Conservation (phyloP, 345 rosid species). For the Streptanthus diversifolius region DNA sequence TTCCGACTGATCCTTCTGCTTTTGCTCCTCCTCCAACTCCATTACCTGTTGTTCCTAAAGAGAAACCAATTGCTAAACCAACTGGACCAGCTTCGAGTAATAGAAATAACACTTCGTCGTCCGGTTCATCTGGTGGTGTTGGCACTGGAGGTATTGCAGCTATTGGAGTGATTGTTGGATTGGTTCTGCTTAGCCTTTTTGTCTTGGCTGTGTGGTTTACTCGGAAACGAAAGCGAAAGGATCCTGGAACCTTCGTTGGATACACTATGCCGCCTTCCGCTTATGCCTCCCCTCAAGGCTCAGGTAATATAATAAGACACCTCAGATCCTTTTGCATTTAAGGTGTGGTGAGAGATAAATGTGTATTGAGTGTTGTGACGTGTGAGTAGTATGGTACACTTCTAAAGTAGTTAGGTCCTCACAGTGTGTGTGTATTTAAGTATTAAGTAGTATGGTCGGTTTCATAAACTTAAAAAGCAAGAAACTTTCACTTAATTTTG, state of each 20-base stretch:
- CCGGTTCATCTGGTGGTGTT: constrained; percentile 41
- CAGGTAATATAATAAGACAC: constrained; percentile 48
- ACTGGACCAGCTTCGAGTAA: constrained; percentile 41
- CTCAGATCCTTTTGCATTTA: neutral
- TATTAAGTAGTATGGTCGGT: neutral
- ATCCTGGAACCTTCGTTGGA: constrained; percentile 40
- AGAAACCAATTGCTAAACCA: constrained; percentile 74
- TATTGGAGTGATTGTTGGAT: constrained; percentile 60
- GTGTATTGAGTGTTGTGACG: neutral
- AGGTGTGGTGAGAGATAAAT: neutral
- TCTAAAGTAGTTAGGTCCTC: neutral
- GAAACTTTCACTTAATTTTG: neutral
- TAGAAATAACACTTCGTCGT: constrained; percentile 35
- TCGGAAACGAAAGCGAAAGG: constrained; percentile 57
- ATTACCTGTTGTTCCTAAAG: constrained; percentile 60
- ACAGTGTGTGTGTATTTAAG: neutral
- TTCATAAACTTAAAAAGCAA: neutral
- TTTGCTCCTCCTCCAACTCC: constrained; percentile 60
- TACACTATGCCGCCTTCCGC: constrained; percentile 76
- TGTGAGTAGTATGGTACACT: neutral
- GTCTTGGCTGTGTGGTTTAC: constrained; percentile 68
- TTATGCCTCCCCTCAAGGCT: constrained; percentile 76
- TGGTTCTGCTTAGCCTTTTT: constrained; percentile 59
- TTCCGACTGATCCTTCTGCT: constrained; percentile 49
- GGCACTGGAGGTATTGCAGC: constrained; percentile 57